Evolutionary conservation across 1,284 basidiomycete species (phyloP).

Genomic region (Ustilago tritici): DNA sequence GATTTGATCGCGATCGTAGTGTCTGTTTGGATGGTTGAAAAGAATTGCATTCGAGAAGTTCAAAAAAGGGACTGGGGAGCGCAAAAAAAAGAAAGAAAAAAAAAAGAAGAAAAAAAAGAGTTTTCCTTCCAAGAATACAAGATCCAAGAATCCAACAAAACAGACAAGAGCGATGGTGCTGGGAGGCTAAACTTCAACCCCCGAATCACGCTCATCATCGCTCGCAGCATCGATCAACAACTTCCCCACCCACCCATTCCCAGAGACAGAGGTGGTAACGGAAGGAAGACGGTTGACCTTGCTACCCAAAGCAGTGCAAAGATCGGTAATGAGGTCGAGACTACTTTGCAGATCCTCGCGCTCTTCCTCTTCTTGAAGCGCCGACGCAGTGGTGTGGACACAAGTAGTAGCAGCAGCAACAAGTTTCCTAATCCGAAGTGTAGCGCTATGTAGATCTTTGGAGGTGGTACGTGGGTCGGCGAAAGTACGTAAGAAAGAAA

Average conservation of each 20-base stretch:
- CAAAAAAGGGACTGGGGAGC: no score
- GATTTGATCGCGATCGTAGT: no score
- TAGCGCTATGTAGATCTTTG: constrained; percentile 16
- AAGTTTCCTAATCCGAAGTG: constrained; percentile 28
- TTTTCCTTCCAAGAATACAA: background rate
- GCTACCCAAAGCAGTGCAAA: constrained; percentile 33
- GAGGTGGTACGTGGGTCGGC: constrained; percentile 15
- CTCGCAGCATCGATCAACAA: constrained; percentile 8
- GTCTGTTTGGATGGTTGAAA: no score
- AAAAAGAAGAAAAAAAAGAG: no score
- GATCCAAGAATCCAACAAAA: background rate
- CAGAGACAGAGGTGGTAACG: background rate
- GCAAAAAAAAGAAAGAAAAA: no score
- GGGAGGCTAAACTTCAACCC: constrained; percentile 22
- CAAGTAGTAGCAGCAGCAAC: constrained; percentile 20
- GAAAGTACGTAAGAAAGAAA: constrained; percentile 53
- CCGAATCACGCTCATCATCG: constrained; percentile 33
- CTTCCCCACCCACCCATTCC: constrained; percentile 3
- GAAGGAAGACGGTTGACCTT: constrained; percentile 17
- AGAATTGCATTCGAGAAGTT: no score
- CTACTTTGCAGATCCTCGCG: constrained; percentile 18
- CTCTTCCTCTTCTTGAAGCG: background rate
- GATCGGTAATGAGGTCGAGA: constrained; percentile 33
- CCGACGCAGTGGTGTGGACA: background rate
- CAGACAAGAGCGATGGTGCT: background rate